phyloP scores from a whole-genome alignment of 352 stramenopile species.

The Blastocystis sp. region DNA sequence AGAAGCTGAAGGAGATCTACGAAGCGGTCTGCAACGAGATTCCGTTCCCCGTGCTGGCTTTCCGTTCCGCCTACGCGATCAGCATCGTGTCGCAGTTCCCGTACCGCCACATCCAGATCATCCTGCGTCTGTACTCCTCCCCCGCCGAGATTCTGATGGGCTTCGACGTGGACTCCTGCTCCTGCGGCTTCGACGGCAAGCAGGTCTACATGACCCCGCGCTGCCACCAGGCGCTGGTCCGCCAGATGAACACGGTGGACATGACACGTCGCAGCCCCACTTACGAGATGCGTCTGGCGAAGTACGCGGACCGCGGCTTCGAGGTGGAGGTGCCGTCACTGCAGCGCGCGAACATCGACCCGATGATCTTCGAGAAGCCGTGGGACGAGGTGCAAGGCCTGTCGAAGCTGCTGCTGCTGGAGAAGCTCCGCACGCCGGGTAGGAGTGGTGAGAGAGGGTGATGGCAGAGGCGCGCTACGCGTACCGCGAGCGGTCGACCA shows the following conservation, averaged over 20 bases:
- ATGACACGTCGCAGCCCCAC: constrained; percentile 72
- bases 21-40: constrained; percentile 71
- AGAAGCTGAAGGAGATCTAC: constrained; percentile 73
- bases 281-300: constrained; percentile 71
- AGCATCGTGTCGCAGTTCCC: constrained; percentile 73
- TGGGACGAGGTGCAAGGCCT: constrained; percentile 69
- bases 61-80: constrained; percentile 72
- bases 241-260: constrained; percentile 72
- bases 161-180: constrained; percentile 73
- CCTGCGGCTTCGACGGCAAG: constrained; percentile 71
- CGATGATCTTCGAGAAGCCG: constrained; percentile 72
- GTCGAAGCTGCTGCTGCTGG: constrained; percentile 70
- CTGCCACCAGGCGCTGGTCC: constrained; percentile 71
- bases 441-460: neutral
- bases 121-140: constrained; percentile 72
- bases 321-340: constrained; percentile 70
- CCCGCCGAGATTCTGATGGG: constrained; percentile 73
- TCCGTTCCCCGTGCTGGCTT: constrained; percentile 70
- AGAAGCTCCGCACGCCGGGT: constrained; percentile 69
- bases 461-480: constrained; percentile 59
- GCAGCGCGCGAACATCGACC: constrained; percentile 64
- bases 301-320: constrained; percentile 71
- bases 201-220: constrained; percentile 72
- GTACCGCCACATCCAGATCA: constrained; percentile 73
- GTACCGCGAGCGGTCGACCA: constrained; percentile 36